Base-by-base conservation (phyloP, 73 alveolate genomes). In the Stentor roeselii region DNA sequence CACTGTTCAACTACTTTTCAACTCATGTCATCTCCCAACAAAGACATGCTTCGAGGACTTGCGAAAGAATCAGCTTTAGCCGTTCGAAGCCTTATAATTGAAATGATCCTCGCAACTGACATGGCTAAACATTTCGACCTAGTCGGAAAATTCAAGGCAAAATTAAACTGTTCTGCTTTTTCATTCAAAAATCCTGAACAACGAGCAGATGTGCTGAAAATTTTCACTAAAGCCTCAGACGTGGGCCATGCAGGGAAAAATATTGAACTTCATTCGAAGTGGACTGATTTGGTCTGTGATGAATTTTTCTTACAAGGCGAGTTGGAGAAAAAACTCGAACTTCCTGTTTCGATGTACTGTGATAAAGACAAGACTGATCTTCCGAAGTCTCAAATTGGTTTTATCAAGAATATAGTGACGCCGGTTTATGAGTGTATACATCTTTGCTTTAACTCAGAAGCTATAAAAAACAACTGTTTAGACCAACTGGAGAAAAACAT, bases 221-320 rank as follows among this genome's bases (percentile, higher is more conserved):
- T 67, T 67, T 27, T 67, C 0, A 32, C 37, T 0, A 76, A 76
- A 2, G 3, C 87, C 37, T 3, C 89, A 0, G 90, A 84, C 77
- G 74, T 84, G 35, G 76, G 87, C 27, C 85, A 84, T 36, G 75
- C 88, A 2, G 89, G 89, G 6, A 84, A 84, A 84, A 42, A 67
- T 59, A 21, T 15, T 3, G 86, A 75, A 38, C 30, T 84, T 30
- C 85, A 83, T 84, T 38, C 35, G 31, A 21, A 59, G 0, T 84
- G 90, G 88, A 76, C 88, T 3, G 42, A 35, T 59, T 59, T 39
- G 75, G 88, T 84, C 30, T 38, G 37, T 84, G 87, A 39, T 40
- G 90, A 84, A 77, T 84, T 84, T 84, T 84, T 76, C 58, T 76
- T 38, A 37, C 88, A 84, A 84, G 90, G 90, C 36, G 90, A 84